Evolutionary conservation across 1,284 basidiomycete species (phyloP), one percentile per base, ranked within the genome.

Genomic region (Tilletia caries): DNA sequence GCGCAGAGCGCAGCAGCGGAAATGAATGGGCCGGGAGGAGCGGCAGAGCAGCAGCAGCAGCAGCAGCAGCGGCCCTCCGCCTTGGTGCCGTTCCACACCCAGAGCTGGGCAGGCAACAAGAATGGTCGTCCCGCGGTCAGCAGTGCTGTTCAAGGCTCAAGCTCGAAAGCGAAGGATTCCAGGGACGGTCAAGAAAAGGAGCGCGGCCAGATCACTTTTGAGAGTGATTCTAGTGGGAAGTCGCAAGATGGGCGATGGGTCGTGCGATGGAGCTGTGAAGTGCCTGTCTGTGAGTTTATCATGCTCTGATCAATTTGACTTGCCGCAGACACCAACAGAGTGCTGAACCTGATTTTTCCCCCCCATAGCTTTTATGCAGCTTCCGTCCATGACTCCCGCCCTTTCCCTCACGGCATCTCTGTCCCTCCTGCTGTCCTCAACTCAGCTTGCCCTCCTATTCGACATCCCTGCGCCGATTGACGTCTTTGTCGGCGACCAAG

Each of bases 41-140:
- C 37, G 8, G 37, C 37, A 41, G 37, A 15, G 15, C 10, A 41
- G 8, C 37, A 41, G 37, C 10, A 41, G 8, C 37, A 41, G 37
- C 37, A 41, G 37, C 37, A 41, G 37, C 37, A 41, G 37, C 37
- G 37, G 37, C 37, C 48, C 13, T 50, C 48, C 18, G 48, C 48
- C 6, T n/a, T 50, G 48, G 48, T 50, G 20, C 48, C 48, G 8
- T 50, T 18, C 20, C 48, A 50, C 20, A 50, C 20, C 48, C 48
- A 50, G 48, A 50, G 20, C 48, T 50, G 48, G 48, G 48, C 48
- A 50, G 48, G 48, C 2, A 50, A 50, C 48, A 50, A 50, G 48
- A 50, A 50, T 50, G 48, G 48, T 6, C 48, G 48, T 6, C 18
- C 48, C 6, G 8, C 48, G 48, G 20, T 50, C 6, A n/a, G 48